Conservation (phyloP, 2,329 filamentous ascomycete species). For the Fusarium guadeloupense region DNA sequence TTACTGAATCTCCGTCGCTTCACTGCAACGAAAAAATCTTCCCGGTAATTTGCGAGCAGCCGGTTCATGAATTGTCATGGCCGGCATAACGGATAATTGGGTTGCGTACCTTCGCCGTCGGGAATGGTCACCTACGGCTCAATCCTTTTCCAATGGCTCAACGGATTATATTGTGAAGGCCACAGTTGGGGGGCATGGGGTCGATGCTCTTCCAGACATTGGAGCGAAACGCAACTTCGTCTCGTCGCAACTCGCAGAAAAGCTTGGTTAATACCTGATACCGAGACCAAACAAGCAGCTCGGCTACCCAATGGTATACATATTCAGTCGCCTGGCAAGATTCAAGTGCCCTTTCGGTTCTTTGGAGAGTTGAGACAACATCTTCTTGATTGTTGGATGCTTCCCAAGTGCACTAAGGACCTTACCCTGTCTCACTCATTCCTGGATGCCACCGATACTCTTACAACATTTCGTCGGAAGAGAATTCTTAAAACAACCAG, state of each 20-base stretch:
- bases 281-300: accelerated
- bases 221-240: slow-evolving; percentile 4
- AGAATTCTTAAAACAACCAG: background rate
- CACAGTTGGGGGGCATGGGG: background rate
- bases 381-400: background rate
- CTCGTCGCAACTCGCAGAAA: background rate
- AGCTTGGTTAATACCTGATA: accelerated
- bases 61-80: too few species aligned
- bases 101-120: too few species aligned
- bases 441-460: background rate
- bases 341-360: background rate
- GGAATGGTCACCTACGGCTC: background rate
- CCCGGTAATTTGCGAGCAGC: too few species aligned
- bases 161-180: background rate
- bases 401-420: background rate
- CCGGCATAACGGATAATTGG: too few species aligned
- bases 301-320: accelerated
- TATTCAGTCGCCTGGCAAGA: accelerated
- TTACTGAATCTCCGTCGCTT: too few species aligned
- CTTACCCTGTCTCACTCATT: background rate
- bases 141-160: background rate
- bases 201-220: background rate
- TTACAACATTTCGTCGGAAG: background rate
- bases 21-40: too few species aligned
- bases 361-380: accelerated